phyloP scores from a whole-genome alignment of 2,329 filamentous ascomycete genomes.

The Rhinocladiella similis region DNA sequence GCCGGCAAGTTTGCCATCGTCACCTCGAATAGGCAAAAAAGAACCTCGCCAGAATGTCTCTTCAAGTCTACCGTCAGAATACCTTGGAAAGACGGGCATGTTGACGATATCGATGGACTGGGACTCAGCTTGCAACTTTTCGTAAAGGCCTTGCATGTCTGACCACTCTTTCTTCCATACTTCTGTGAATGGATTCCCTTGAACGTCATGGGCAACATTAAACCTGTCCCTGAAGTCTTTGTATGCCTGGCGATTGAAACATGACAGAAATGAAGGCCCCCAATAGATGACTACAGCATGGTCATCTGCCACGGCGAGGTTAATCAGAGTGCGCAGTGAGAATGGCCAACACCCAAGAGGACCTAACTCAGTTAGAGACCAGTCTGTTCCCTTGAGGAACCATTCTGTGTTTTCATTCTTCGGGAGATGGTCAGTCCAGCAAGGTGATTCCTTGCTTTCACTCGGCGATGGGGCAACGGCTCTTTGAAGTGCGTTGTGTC shows the following conservation, averaged over 20 bases:
- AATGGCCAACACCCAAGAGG: slow-evolving; percentile 50
- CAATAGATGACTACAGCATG: slow-evolving; percentile 42
- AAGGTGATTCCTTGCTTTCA: not conserved
- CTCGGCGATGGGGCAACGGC: not conserved
- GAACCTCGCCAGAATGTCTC: slow-evolving; percentile 54
- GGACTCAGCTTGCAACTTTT: slow-evolving; percentile 5
- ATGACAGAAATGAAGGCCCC: slow-evolving; percentile 28
- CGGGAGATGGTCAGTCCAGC: slow-evolving; percentile 23
- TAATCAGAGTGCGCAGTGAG: slow-evolving; percentile 48
- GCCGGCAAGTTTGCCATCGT: slow-evolving; percentile 43
- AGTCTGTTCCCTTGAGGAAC: slow-evolving; percentile 47
- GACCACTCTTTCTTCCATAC: slow-evolving; percentile 18
- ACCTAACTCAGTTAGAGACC: slow-evolving; percentile 50
- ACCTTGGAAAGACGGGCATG: slow-evolving; percentile 11
- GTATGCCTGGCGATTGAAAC: slow-evolving; percentile 15
- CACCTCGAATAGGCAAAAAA: slow-evolving; percentile 48
- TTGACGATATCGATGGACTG: slow-evolving; percentile 1
- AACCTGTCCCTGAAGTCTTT: slow-evolving; percentile 9
- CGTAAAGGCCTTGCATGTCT: slow-evolving; percentile 6
- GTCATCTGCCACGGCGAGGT: slow-evolving; percentile 47
- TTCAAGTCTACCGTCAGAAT: slow-evolving; percentile 40
- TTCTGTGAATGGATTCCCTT: slow-evolving; percentile 18
- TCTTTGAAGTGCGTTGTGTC: not conserved
- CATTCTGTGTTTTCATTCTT: slow-evolving; percentile 32
- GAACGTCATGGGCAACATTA: slow-evolving; percentile 1